Evolutionary conservation across 208 protist species (phyloP).

Genomic region (Leptomonas seymouri): DNA sequence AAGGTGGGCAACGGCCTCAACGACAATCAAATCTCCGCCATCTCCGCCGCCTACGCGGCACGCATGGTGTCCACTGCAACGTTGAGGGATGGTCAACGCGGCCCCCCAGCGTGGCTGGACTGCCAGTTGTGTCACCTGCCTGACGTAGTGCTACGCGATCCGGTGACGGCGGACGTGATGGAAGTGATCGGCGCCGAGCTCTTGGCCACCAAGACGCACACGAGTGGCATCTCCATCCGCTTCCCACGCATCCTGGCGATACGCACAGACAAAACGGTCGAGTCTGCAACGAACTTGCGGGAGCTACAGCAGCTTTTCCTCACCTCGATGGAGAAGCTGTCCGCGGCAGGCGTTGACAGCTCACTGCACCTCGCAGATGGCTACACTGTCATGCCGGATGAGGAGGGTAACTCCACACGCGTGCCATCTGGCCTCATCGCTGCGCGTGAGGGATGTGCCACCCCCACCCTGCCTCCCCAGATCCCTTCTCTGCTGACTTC

Average conservation of each 20-base stretch:
- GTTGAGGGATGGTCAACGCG: not conserved
- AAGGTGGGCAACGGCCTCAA: conserved; percentile 75
- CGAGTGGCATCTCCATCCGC: conserved; percentile 59
- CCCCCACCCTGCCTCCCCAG: not conserved
- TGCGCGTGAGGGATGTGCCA: not conserved
- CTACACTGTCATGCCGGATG: conserved; percentile 26
- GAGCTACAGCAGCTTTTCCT: conserved; percentile 59
- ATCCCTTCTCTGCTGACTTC: not conserved
- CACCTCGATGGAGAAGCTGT: conserved; percentile 28
- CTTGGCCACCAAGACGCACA: conserved; percentile 47
- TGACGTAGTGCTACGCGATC: conserved; percentile 70
- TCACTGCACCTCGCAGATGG: conserved; percentile 27
- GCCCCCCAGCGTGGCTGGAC: conserved; percentile 57
- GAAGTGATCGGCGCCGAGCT: conserved; percentile 81
- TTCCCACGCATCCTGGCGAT: conserved; percentile 78
- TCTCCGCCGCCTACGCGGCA: conserved; percentile 52
- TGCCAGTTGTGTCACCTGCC: conserved; percentile 48
- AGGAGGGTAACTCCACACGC: conserved; percentile 18
- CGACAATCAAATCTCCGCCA: conserved; percentile 47
- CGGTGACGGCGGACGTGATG: conserved; percentile 61
- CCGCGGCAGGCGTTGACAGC: conserved; percentile 18
- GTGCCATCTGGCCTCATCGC: not conserved
- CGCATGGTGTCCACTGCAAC: conserved; percentile 41
- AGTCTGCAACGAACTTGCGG: conserved; percentile 52
- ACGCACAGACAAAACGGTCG: conserved; percentile 68